Evolutionary conservation across 192 early-diverging fungal species (phyloP), one percentile per base, ranked within the genome.

Genomic region (Coemansia reversa): DNA sequence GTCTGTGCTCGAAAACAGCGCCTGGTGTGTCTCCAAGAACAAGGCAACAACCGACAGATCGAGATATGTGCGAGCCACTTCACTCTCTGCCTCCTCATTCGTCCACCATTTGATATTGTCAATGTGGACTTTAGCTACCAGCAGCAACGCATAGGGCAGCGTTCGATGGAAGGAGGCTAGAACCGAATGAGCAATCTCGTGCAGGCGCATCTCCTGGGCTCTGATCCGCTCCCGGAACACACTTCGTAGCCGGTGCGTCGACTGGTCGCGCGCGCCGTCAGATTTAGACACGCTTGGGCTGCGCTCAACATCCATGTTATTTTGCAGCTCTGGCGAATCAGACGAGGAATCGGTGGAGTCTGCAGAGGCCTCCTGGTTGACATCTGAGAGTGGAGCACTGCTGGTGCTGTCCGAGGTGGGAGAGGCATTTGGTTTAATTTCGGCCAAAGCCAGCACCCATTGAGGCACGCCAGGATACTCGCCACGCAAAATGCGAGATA

Each of bases 61-160:
- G 18, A 71, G 62, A 52, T 71, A 74, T 0, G 77, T 65, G 23
- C 62, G 77, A 27, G 72, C 65, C 27, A 65, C 68, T n/a, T 74
- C 68, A 16, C 54, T 63, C n/a, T 52, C 61, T n/a, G 67, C 64
- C 20, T 59, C 57, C 33, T 73, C 67, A 42, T 65, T 55, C 39
- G 72, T 33, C 67, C 72, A 70, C 65, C 72, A 80, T 66, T 80
- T 61, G n/a, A 74, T 80, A 39, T 71, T 80, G 72, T 80, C 77
- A 12, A 74, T 42, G 56, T 80, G 77, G 23, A 80, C 72, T 48
- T 80, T 80, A 48, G 72, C 72, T 5, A 66, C 71, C 55, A 80
- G 58, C 52, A 80, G 50, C 14, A 80, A 64, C 3, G 77, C 67
- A 32, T 80, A 80, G 8, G 77, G 77, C 62, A 80, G 60, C 12